These are phyloP conservation scores for Trypanosoma rangeli DNA, from an alignment of 208 protist species.

Conservation along the genomic window DNA sequence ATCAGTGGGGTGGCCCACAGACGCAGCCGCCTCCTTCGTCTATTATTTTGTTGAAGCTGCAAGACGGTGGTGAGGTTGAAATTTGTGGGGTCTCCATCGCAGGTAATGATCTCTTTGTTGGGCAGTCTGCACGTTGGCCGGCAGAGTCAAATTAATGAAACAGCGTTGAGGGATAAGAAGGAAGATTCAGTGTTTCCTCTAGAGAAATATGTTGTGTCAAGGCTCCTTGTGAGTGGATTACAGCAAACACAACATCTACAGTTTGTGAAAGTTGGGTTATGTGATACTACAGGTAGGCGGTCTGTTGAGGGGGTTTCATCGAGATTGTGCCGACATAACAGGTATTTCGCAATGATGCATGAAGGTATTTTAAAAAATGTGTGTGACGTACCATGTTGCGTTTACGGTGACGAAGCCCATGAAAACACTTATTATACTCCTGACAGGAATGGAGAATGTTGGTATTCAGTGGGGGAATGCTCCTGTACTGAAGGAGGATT, in stretches of 20 bases:
- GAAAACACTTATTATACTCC: conserved; percentile 10
- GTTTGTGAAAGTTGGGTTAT: neutral
- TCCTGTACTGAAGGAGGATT: too few species aligned
- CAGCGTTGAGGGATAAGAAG: neutral
- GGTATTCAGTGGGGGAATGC: neutral
- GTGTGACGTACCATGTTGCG: neutral
- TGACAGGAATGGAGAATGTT: neutral
- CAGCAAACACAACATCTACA: neutral
- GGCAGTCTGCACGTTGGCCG: neutral
- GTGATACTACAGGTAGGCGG: neutral
- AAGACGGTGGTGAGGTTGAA: conserved; percentile 1
- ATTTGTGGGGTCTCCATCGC: conserved; percentile 6
- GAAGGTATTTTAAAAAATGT: neutral
- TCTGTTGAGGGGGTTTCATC: neutral
- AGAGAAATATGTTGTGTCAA: conserved; percentile 13
- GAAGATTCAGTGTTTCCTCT: conserved; percentile 6
- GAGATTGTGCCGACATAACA: neutral
- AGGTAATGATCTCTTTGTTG: neutral
- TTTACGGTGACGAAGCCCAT: neutral
- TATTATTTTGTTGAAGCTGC: conserved; percentile 10
- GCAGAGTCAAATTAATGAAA: neutral
- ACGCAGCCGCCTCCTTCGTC: neutral
- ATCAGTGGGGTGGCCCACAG: neutral
- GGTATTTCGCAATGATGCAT: too few species aligned
- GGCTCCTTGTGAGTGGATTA: neutral